Evolutionary conservation across 164 flowering plant genomes (phyloP).

Genomic region (Vitis rupestris): DNA sequence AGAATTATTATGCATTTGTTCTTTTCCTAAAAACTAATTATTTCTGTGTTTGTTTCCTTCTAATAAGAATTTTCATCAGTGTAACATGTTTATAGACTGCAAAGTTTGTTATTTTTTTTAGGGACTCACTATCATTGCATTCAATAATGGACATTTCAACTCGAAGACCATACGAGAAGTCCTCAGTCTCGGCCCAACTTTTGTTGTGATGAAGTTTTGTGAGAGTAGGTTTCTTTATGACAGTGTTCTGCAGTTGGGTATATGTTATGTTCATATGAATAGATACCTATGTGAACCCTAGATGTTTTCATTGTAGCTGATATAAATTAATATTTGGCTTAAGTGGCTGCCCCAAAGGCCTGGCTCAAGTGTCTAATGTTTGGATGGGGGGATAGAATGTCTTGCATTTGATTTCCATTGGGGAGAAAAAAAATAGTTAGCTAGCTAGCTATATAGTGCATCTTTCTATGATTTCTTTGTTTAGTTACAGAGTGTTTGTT

Average conservation of each 20-base stretch:
- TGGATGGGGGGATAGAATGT: too few species aligned
- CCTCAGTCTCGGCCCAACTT: constrained; percentile 98
- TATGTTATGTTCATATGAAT: not conserved
- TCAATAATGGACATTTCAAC: constrained; percentile 52
- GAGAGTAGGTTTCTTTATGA: constrained; percentile 52
- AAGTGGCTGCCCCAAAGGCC: too few species aligned
- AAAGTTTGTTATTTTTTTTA: constrained; percentile 22
- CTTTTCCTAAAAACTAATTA: not conserved
- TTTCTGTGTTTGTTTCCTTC: not conserved
- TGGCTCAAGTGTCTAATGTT: too few species aligned
- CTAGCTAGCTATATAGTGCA: not conserved
- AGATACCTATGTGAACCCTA: too few species aligned
- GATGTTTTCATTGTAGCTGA: too few species aligned
- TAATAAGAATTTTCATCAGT: not conserved
- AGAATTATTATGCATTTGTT: too few species aligned
- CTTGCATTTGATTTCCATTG: too few species aligned
- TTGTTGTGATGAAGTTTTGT: constrained; percentile 81
- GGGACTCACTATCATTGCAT: constrained; percentile 85
- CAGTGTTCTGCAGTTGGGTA: not conserved
- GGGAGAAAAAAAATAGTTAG: too few species aligned
- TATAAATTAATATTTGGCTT: too few species aligned
- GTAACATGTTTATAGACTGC: not conserved
- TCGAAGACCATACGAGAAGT: constrained; percentile 58
- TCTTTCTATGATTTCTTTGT: not conserved
- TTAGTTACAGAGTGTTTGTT: constrained; percentile 1